A percentile compares a stretch with the other conserved stretches of the same genome.
Conservation (phyloP, 2,329 filamentous ascomycete species). For the Claviceps digitariae region DNA sequence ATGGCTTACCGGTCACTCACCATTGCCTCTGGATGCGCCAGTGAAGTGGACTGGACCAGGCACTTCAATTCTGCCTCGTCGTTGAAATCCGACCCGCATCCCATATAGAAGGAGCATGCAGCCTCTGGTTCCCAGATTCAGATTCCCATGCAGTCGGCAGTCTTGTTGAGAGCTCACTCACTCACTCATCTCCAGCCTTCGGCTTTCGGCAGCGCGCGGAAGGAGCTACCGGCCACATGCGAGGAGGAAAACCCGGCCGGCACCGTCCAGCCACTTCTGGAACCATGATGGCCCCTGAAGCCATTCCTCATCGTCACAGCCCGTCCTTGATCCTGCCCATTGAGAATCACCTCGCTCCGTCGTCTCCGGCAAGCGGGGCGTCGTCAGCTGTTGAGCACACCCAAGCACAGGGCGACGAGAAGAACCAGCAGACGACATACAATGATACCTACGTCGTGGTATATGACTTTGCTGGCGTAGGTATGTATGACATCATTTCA, state of each 20-base stretch:
- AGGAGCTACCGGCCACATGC: neutral
- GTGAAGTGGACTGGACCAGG: too few relatives aligned
- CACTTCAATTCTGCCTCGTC: neutral
- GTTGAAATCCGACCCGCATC: neutral
- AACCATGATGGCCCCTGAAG: slow-evolving; percentile 2
- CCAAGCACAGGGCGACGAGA: neutral
- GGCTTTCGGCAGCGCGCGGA: neutral
- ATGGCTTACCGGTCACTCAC: neutral
- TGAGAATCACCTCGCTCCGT: neutral
- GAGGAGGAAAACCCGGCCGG: neutral
- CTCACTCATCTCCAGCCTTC: neutral
- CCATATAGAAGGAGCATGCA: neutral
- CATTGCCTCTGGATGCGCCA: neutral
- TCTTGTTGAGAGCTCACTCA: neutral
- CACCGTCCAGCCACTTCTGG: neutral
- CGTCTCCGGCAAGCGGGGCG: neutral
- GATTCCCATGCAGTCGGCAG: neutral
- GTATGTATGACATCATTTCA: slow-evolving; percentile 11
- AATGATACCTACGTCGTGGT: slow-evolving; percentile 23
- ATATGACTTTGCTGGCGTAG: slow-evolving; percentile 23
- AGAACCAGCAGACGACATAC: neutral
- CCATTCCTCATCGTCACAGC: neutral
- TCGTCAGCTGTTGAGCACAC: neutral
- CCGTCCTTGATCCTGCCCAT: neutral
- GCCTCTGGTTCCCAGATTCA: neutral